Evolutionary conservation across 495 filamentous ascomycete species (phyloP).

Genomic region (Staphylotrichum tortipilum): DNA sequence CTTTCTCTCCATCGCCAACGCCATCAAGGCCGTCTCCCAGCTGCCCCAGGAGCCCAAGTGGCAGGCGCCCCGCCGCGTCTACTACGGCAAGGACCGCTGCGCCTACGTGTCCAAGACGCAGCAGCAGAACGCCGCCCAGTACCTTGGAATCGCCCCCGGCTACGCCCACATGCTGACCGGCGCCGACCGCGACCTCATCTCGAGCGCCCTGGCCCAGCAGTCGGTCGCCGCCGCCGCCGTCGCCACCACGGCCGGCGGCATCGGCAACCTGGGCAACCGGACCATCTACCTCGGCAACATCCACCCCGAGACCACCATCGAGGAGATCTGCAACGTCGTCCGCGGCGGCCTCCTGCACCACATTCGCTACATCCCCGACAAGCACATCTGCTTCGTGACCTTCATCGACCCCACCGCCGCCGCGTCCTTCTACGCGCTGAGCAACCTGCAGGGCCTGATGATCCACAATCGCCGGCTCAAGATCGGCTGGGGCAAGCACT

Average conservation of each 20-base stretch:
- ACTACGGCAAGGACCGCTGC: constrained; percentile 97
- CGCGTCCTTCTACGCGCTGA: constrained; percentile 94
- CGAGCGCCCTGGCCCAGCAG: constrained; percentile 90
- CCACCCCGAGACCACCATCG: constrained; percentile 95
- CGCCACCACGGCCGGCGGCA: constrained; percentile 88
- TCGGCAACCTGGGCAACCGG: constrained; percentile 93
- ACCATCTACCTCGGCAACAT: constrained; percentile 99
- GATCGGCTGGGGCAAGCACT: constrained; percentile 99
- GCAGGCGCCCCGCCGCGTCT: constrained; percentile 90
- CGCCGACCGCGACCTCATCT: constrained; percentile 91
- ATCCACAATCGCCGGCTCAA: constrained; percentile 97
- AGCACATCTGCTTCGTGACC: constrained; percentile 99
- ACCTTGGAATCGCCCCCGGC: constrained; percentile 93
- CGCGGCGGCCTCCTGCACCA: constrained; percentile 90
- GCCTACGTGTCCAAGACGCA: constrained; percentile 99
- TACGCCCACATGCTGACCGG: constrained; percentile 94
- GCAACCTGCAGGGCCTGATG: constrained; percentile 95
- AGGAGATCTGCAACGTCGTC: constrained; percentile 97
- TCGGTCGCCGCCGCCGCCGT: constrained; percentile 95
- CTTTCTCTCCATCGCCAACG: constrained; percentile 94
- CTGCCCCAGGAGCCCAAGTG: constrained; percentile 94
- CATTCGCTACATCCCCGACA: constrained; percentile 98
- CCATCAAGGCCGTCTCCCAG: constrained; percentile 97
- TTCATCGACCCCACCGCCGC: constrained; percentile 98
- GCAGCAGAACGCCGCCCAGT: constrained; percentile 98